Evolutionary conservation across 2,329 filamentous ascomycete species (phyloP).

Genomic region (Fonsecaea erecta): DNA sequence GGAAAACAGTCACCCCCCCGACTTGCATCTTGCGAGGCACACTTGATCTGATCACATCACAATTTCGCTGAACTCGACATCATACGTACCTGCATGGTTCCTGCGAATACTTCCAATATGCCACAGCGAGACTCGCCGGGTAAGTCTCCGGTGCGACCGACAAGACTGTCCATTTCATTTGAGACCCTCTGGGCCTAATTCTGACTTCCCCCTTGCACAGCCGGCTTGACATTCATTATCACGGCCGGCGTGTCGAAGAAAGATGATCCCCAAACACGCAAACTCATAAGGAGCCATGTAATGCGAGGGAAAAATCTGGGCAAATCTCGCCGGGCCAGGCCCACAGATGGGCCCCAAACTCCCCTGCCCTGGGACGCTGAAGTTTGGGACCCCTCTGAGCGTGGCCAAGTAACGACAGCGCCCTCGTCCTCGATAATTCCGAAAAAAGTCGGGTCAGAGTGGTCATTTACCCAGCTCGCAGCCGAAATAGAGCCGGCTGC

Average conservation of each 20-base stretch:
- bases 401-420: background rate
- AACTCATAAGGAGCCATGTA: constrained; percentile 49
- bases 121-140: background rate
- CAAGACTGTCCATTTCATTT: too few relatives aligned
- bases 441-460: constrained; percentile 19
- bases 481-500: constrained; percentile 39
- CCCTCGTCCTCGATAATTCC: constrained; percentile 3
- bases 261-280: constrained; percentile 41
- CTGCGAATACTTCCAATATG: background rate
- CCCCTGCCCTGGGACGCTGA: background rate
- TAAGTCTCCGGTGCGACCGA: background rate
- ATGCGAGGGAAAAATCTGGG: constrained; percentile 52
- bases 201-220: constrained; percentile 1
- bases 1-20: background rate
- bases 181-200: background rate
- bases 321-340: constrained; percentile 32
- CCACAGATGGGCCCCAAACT: constrained; percentile 1
- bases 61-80: background rate
- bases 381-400: background rate
- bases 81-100: background rate
- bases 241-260: constrained; percentile 39
- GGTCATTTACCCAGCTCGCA: constrained; percentile 39
- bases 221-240: constrained; percentile 41
- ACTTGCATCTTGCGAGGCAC: background rate
- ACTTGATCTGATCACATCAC: background rate